Base-by-base conservation (phyloP, 140 eudicot species). In the Oenanthe javanica region DNA sequence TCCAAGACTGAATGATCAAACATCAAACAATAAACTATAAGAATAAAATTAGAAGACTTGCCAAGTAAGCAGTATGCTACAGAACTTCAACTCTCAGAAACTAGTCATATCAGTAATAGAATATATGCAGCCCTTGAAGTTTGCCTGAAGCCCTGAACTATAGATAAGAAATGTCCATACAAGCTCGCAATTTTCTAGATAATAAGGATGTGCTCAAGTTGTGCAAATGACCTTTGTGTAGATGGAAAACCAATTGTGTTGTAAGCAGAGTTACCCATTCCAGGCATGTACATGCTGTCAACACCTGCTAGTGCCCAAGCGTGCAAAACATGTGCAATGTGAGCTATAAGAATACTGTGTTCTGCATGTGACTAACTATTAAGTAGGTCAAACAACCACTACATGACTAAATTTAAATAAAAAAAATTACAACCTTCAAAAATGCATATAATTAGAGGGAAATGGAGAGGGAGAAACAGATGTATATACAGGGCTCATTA, bases 211-310 rank as follows among this genome's bases (percentile, higher is more conserved):
- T 95, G 99, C 96, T 86, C 81, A 87, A 89, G 93, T 81, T 91
- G 98, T 93, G 98, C 98, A 94, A 77, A 86, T 91, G 99, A 95
- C 98, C 99, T 95, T 91, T 88, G 98, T 93, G 99, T 87, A 88
- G 99, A 79, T 82, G 98, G 92, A 89, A 88, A 91, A 93, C 99
- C 99, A 95, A 91, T 89, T 87, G 82, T 89, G 99, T 88, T 91
- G 99, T 93, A 85, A 88, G 98, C 91, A 84, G 99, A 90, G 89
- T 87, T 95, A 95, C 88, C 89, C 90, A 95, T 85, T 95, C 99
- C 99, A 89, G 97, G 92, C 89, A 87, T 67, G 93, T 93, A 97
- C 85, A 88, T 47, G 98, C 98, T 91, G 96, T 97, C 96, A 91
- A 88, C 80, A 89, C 99, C 99, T 95, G 99, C 93, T 93, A 91